Base-by-base conservation (phyloP, 768 basidiomycete genomes). In the Suillus cothurnatus region DNA sequence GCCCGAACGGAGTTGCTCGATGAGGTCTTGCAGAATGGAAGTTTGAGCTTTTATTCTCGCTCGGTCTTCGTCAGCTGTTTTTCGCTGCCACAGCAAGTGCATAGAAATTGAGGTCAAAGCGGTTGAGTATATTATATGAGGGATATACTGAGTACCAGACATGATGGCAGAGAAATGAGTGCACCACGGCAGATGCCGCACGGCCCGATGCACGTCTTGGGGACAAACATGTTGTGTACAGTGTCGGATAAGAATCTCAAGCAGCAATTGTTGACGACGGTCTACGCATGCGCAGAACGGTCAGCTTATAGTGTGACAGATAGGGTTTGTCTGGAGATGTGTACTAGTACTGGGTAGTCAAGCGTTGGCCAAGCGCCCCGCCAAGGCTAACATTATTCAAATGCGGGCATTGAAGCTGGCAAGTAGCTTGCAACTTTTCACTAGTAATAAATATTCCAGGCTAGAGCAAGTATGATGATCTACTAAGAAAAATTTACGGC, bases 51-150 rank as follows among this genome's bases (percentile, higher is more conserved):
- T 74, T 50, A 83, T 71, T 31, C 84, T 84, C 19, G 85, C 80
- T 50, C 82, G 82, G 64, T 90, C 86, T 50, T 86, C 86, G 55
- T 81, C 82, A 41, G 81, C 78, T 0, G 71, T 69, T 58, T 80
- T 84, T 65, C 86, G 81, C 61, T 85, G 82, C 71, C 77, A 81
- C 45, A 91, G 81, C 32, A 90, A 78, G 75, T 92, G 89, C 64
- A 90, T 86, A 34, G 89, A 86, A 66, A 91, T 73, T 28, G 90
- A 90, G 56, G 84, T 86, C 69, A 90, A 79, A 11, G 88, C 88
- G 55, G 88, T 77, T 38, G 88, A 85, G 74, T 86, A 91, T 67
- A 91, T 61, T 61, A 88, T 78, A 69, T 91, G 89, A 34, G 87
- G 88, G 64, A 89, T 71, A 77, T 90, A 91, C 8, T 73, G 71